Evolutionary conservation across 805 yeast species (phyloP), one percentile per base, ranked within the genome.

Genomic region (Dipodascus geniculatus): DNA sequence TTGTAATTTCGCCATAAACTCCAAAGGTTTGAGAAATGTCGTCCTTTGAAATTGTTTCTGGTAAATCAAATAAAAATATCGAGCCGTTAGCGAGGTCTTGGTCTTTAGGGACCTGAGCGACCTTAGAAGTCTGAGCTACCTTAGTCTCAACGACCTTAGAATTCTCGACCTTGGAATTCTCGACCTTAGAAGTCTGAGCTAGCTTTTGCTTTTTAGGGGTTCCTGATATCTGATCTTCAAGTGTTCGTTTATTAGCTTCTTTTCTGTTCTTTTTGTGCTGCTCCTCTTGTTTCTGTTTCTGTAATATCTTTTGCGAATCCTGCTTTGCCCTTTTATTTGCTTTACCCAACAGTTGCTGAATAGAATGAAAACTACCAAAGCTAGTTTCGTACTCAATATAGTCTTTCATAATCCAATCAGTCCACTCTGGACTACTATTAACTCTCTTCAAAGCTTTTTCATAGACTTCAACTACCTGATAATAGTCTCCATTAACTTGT

Each of bases 361-460:
- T 65, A 0, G 64, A 49, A 1, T 54, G 54, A 0, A 56, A 52
- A 16, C 64, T 58, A 1, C 79, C 76, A 60, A 65, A 35, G 0
- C 72, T 55, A 24, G 67, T 65, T 50, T 70, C 73, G 57, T 62
- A 74, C 2, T 68, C 60, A 11, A 69, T 49, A 66, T 75, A 74
- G 55, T 74, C 81, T 50, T 75, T 76, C 11, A 72, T 57, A 2
- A 79, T 55, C 51, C 74, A 65, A 50, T 78, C 81, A 1, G 83
- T 81, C 74, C 74, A 68, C 57, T 79, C 85, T 42, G 80, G 52
- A 0, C 52, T 47, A 14, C 53, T 56, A 0, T 59, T 50, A 11
- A 38, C 44, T 17, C 44, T 14, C 19, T 56, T 54, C 2, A 71
- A 54, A 0, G 77, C 78, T 1, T 58, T 57, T 11, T 60, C 57